Base-by-base conservation (phyloP, 1,139 yeast species). In the Hemisphaericaspora lyxosophila region DNA sequence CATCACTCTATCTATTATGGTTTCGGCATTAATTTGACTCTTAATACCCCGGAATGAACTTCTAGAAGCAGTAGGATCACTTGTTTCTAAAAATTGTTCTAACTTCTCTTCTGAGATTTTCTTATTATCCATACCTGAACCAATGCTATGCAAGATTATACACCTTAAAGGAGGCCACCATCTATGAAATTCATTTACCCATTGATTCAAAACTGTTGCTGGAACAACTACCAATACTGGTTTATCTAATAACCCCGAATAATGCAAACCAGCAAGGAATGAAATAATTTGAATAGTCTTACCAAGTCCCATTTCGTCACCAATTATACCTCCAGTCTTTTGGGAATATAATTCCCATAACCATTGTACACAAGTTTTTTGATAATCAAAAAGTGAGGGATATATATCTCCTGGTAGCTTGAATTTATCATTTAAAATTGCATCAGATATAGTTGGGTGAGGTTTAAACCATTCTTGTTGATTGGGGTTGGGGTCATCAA, bases 131-230 rank as follows among this genome's bases (percentile, higher is more conserved):
- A 92, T 83, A 1, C 96, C 98, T 1, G 89, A 70, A 0, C 99
- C 98, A 35, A 89, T 92, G 4, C 96, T 84, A 59, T 92, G 98
- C 33, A 92, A 64, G 36, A 92, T 88, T 3, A 86, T 82, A 13
- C 92, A 81, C 42, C 98, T 64, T 20, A 94, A 70, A 0, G 97
- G 90, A 2, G 98, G 97, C 97, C 97, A 92, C 98, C 98, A 92
- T 35, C 84, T 75, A 53, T 92, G 98, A 40, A 92, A 81, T 58
- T 92, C 98, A 46, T 83, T 85, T 5, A 90, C 95, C 98, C 98
- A 92, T 55, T 92, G 98, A 45, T 80, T 85, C 73, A 92, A 69
- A 0, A 92, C 97, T 0, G 98, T 92, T 0, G 98, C 97, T 0
- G 98, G 98, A 42, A 96, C 95, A 0, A 92, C 97, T 29, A 92